These are phyloP conservation scores for Hyaloperonospora arabidopsidis DNA, from an alignment of 352 stramenopile species.

Conservation along the genomic window DNA sequence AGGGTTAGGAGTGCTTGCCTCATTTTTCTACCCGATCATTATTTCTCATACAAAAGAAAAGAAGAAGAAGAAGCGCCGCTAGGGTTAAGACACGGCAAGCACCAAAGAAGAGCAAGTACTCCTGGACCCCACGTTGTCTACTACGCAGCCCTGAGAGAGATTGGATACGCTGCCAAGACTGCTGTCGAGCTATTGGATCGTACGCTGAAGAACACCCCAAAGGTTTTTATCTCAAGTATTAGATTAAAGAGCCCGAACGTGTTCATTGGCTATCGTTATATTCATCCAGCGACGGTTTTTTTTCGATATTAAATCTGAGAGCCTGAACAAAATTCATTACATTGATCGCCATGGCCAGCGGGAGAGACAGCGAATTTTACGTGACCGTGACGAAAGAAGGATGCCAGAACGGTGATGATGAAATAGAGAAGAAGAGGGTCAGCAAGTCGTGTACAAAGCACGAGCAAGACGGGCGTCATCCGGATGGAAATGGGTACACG, in stretches of 20 bases:
- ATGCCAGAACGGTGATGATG: slow-evolving; percentile 19
- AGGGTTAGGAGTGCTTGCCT: slow-evolving; percentile 1
- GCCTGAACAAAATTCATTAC: not conserved
- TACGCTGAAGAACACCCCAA: too few relatives aligned
- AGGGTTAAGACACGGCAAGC: too few relatives aligned
- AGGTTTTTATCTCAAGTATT: slow-evolving; percentile 7
- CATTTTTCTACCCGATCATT: slow-evolving; percentile 4
- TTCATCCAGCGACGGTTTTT: slow-evolving; percentile 5
- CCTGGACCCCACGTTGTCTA: too few relatives aligned
- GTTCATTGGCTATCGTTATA: not conserved
- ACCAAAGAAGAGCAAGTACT: too few relatives aligned
- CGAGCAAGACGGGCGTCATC: not conserved
- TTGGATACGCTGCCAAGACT: too few relatives aligned
- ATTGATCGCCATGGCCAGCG: slow-evolving; percentile 13
- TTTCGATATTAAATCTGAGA: slow-evolving; percentile 20
- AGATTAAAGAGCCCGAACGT: slow-evolving; percentile 13
- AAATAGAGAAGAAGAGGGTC: slow-evolving; percentile 15
- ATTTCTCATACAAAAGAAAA: slow-evolving; percentile 12
- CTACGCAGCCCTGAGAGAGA: too few relatives aligned
- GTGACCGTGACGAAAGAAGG: slow-evolving; percentile 27
- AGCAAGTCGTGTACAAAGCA: slow-evolving; percentile 8
- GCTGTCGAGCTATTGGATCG: too few relatives aligned
- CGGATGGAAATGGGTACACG: slow-evolving; percentile 26
- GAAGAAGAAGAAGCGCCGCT: not conserved
- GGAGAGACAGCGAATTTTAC: slow-evolving; percentile 30